Conservation (phyloP, 495 filamentous ascomycete genomes). For the Aspergillus mulundensis region DNA sequence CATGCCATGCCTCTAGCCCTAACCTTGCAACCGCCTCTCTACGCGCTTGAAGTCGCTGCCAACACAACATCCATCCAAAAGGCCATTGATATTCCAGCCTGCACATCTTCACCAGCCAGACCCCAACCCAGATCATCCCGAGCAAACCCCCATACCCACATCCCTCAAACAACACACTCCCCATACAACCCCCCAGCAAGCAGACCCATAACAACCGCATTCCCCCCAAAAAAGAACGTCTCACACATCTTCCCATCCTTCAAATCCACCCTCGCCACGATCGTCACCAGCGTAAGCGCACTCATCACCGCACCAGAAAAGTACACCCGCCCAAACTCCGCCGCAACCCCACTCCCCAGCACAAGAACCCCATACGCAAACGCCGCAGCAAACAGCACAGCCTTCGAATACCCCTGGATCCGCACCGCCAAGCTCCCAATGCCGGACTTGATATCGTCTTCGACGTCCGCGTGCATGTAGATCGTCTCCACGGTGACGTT, state of each 20-base stretch:
- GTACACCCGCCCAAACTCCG: background rate
- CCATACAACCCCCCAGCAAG: background rate
- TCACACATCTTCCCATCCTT: conserved; percentile 3
- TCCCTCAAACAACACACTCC: background rate
- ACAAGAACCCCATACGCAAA: background rate
- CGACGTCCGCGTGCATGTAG: conserved; percentile 12
- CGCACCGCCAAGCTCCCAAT: background rate
- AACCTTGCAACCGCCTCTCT: too few species aligned
- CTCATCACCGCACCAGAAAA: background rate
- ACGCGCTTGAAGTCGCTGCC: too few species aligned
- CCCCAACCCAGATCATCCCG: too few species aligned
- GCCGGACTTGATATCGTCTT: conserved; percentile 8
- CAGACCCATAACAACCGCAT: background rate
- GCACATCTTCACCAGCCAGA: too few species aligned
- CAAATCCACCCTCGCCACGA: conserved; percentile 1
- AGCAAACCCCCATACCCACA: too few species aligned
- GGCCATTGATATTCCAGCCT: too few species aligned
- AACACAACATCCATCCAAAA: too few species aligned
- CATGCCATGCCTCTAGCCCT: too few species aligned
- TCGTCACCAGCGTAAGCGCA: background rate
- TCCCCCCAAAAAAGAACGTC: background rate
- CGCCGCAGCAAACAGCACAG: background rate
- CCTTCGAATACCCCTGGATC: conserved; percentile 5
- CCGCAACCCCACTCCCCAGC: background rate
- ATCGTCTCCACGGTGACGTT: conserved; percentile 5